phyloP scores from a whole-genome alignment of 495 filamentous ascomycete species.

The Peziza echinospora region DNA sequence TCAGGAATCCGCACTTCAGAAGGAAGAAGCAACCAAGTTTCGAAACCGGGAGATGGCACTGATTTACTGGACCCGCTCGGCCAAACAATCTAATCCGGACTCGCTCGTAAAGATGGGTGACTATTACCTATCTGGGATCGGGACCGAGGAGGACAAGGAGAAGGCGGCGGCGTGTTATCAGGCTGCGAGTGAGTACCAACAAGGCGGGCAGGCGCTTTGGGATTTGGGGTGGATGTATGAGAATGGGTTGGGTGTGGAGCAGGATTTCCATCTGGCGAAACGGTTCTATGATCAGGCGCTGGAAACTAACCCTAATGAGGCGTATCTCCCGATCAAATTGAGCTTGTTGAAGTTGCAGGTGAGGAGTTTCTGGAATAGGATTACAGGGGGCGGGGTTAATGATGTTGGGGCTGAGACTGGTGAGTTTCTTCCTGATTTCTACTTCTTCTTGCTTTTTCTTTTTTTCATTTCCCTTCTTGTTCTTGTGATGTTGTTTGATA shows the following conservation, averaged over 20 bases:
- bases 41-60: constrained; percentile 37
- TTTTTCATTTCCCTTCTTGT: constrained; percentile 35
- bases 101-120: constrained; percentile 95
- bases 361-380: constrained; percentile 77
- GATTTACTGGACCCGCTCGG: constrained; percentile 90
- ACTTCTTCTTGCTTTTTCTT: constrained; percentile 3
- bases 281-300: constrained; percentile 82
- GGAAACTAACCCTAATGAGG: constrained; percentile 62
- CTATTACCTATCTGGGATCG: constrained; percentile 70
- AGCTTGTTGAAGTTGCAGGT: constrained; percentile 66
- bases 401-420: constrained; percentile 52
- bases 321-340: constrained; percentile 82
- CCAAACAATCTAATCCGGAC: constrained; percentile 83
- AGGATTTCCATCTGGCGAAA: constrained; percentile 96
- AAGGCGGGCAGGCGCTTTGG: constrained; percentile 87
- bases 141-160: constrained; percentile 48
- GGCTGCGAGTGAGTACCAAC: constrained; percentile 69
- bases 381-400: constrained; percentile 75
- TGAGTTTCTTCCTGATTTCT: neutral
- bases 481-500: too few relatives aligned
- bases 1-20: constrained; percentile 82
- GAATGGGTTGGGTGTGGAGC: constrained; percentile 76
- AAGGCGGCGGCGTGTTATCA: constrained; percentile 88
- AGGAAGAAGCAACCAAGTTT: constrained; percentile 24
- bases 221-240: constrained; percentile 99